Evolutionary conservation across 352 stramenopile species (phyloP), one percentile per base, ranked within the genome.

Genomic region (Aphanomyces euteiches): DNA sequence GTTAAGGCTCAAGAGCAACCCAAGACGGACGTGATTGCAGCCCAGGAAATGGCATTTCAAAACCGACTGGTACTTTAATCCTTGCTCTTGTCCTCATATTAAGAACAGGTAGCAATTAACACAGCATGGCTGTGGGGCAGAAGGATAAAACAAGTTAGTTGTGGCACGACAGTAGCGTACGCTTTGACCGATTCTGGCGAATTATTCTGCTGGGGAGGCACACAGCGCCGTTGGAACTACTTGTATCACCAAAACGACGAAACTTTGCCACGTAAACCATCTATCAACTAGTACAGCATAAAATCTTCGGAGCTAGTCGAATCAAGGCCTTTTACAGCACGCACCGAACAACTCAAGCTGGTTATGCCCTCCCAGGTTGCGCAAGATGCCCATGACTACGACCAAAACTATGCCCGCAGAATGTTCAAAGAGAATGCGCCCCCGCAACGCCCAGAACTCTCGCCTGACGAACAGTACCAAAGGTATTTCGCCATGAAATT

Each of bases 201-300:
- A 75, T 67, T 88, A 0, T 92, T 89, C 63, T 91, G 82, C 61
- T 93, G 86, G 86, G 86, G 86, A 34, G 86, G 84, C 3, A 90
- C 84, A 66, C 82, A 82, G 39, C 81, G 81, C 5, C 72, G 77
- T 50, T 93, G 85, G 85, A 69, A 73, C 38, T 92, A 90, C 45
- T 89, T 92, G 54, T 90, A 93, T 57, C 78, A 4, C 5, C 54
- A 43, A 39, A 40, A 37, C 15, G 54, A 61, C 54, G 54, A 61
- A 41, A 13, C 28, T 7, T 37, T 61, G 28, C 54, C 54, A 40
- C 13, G 54, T 61, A 61, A 10, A 28, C 13, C 19, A 58, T 21
- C 17, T 58, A 17, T 36, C 1, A 1, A 28, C 17, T 36, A 37
- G 21, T 21, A 36, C 21, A 3, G 8, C 8, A 58, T 12, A 58